phyloP scores from a whole-genome alignment of 2,329 filamentous ascomycete genomes.

The Aspergillus sp. region DNA sequence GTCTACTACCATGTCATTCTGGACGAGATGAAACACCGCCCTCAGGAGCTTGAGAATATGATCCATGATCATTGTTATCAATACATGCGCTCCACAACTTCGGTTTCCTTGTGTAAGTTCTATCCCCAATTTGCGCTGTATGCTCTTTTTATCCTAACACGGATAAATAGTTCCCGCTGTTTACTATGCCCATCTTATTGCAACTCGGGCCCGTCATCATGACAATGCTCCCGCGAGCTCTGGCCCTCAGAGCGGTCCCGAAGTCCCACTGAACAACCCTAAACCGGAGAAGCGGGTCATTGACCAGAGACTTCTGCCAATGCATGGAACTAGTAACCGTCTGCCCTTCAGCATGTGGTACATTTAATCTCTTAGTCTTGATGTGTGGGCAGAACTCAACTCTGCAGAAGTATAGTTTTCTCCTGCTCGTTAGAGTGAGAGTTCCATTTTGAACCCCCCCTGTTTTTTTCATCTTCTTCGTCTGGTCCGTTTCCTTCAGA shows the following conservation, averaged over 20 bases:
- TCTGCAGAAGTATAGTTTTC: not conserved
- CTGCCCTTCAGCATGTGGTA: slow-evolving; percentile 43
- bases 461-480: not conserved
- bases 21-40: slow-evolving; percentile 71
- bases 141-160: not conserved
- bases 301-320: slow-evolving; percentile 36
- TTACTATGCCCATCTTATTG: slow-evolving; percentile 93
- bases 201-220: slow-evolving; percentile 75
- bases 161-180: slow-evolving; percentile 65
- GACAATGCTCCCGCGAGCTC: slow-evolving; percentile 51
- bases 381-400: not conserved
- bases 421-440: not conserved
- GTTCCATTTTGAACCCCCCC: no score
- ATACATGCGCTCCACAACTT: slow-evolving; percentile 87
- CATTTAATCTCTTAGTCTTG: slow-evolving; percentile 22
- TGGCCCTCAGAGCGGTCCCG: slow-evolving; percentile 42
- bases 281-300: slow-evolving; percentile 28
- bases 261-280: slow-evolving; percentile 33
- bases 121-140: not conserved
- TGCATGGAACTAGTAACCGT: slow-evolving; percentile 29
- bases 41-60: slow-evolving; percentile 76
- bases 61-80: slow-evolving; percentile 95
- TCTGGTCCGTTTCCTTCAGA: not conserved
- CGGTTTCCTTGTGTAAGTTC: slow-evolving; percentile 69
- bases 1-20: slow-evolving; percentile 88